Evolutionary conservation across 2,329 filamentous ascomycete species (phyloP).

Genomic region (Samsoniella hepiali): DNA sequence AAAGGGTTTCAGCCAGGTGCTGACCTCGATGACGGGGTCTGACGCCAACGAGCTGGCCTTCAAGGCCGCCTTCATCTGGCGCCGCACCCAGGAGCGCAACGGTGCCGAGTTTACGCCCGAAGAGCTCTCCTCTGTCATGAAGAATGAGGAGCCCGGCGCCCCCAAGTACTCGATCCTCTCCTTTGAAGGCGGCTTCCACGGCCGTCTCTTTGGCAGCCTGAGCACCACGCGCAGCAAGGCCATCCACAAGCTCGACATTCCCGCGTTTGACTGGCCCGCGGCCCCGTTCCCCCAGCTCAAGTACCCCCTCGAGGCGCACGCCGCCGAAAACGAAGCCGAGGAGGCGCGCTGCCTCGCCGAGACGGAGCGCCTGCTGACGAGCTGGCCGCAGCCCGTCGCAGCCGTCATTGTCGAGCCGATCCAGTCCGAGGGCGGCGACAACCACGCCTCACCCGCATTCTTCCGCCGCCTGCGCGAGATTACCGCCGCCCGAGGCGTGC

Average conservation of each 20-base stretch:
- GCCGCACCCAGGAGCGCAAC: constrained; percentile 75
- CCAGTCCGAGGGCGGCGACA: constrained; percentile 91
- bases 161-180: constrained; percentile 79
- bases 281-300: constrained; percentile 81
- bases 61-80: constrained; percentile 95
- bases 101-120: constrained; percentile 78
- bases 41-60: constrained; percentile 93
- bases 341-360: constrained; percentile 79
- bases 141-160: constrained; percentile 75
- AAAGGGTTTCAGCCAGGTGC: constrained; percentile 80
- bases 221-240: constrained; percentile 90
- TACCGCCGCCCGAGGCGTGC: constrained; percentile 71
- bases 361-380: constrained; percentile 76
- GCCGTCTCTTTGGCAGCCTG: constrained; percentile 81
- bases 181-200: constrained; percentile 87
- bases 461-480: constrained; percentile 79
- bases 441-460: constrained; percentile 84
- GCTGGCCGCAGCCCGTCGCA: constrained; percentile 73
- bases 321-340: constrained; percentile 72
- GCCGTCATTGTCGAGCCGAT: constrained; percentile 86
- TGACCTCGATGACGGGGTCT: constrained; percentile 84
- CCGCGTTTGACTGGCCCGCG: constrained; percentile 92
- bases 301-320: constrained; percentile 80
- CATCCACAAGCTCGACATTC: constrained; percentile 93
- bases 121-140: constrained; percentile 73